A percentile compares a stretch with the other conserved stretches of the same genome.
These are phyloP conservation scores for Penicillium odoratum DNA, from an alignment of 495 filamentous ascomycete genomes.

Conservation along the genomic window DNA sequence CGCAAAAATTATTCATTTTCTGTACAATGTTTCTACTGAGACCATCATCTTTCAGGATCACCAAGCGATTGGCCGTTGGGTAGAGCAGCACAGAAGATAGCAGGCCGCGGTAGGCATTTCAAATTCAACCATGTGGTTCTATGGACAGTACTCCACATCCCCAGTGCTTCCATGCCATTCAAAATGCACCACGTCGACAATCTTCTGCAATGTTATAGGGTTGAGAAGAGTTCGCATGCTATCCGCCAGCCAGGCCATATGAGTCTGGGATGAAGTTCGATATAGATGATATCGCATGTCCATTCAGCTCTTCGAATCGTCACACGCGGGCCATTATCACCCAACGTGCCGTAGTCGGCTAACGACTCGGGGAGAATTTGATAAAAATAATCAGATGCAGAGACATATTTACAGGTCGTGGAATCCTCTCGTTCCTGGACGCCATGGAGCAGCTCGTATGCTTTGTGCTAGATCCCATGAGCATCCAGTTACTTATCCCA, in stretches of 20 bases:
- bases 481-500: background rate
- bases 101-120: too few species aligned
- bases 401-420: background rate
- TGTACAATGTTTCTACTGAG: too few species aligned
- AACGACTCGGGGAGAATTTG: background rate
- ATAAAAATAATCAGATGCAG: background rate
- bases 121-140: background rate
- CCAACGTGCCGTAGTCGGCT: background rate
- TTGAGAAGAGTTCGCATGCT: background rate
- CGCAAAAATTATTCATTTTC: too few species aligned
- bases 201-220: background rate
- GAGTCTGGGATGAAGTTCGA: background rate
- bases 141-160: background rate
- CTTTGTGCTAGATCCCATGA: background rate
- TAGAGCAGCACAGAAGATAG: too few species aligned
- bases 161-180: background rate
- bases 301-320: background rate
- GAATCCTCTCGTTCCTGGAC: background rate
- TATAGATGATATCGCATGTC: background rate
- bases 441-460: background rate
- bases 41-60: too few species aligned
- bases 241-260: background rate
- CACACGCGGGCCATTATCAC: background rate
- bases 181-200: background rate
- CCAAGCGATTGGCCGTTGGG: too few species aligned